phyloP scores from a whole-genome alignment of 306 rosid species.

The Rubus idaeus region DNA sequence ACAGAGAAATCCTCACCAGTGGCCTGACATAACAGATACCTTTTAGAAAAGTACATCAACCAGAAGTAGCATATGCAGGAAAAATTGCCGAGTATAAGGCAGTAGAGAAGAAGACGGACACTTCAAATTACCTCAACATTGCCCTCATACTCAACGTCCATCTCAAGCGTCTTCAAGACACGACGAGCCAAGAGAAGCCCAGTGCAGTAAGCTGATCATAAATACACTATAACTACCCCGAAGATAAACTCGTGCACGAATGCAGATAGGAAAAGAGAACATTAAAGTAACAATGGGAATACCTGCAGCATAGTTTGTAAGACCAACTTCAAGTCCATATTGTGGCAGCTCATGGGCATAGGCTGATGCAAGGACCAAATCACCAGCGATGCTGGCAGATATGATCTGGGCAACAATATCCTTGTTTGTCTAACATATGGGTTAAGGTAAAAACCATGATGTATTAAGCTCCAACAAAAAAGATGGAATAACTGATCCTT shows the following conservation, averaged over 20 bases:
- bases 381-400: slow-evolving; percentile 89
- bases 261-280: too few relatives aligned
- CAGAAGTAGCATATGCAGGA: too few relatives aligned
- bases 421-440: slow-evolving; percentile 61
- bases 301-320: slow-evolving; percentile 96
- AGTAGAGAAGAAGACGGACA: too few relatives aligned
- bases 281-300: background rate
- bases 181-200: slow-evolving; percentile 90
- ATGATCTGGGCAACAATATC: slow-evolving; percentile 65
- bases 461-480: background rate
- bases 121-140: slow-evolving; percentile 71
- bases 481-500: background rate
- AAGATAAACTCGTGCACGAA: background rate
- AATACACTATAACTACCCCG: background rate
- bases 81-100: background rate
- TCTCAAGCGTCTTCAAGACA: slow-evolving; percentile 64
- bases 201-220: slow-evolving; percentile 73
- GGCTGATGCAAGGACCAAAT: slow-evolving; percentile 75
- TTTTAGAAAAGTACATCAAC: background rate
- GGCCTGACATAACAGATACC: slow-evolving; percentile 35
- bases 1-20: slow-evolving; percentile 89
- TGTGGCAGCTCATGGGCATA: slow-evolving; percentile 72
- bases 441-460: slow-evolving; percentile 25
- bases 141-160: slow-evolving; percentile 85
- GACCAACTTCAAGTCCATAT: slow-evolving; percentile 82